These are phyloP conservation scores for Bipolaris zeicola DNA, from an alignment of 2,329 filamentous ascomycete species.

Conservation along the genomic window DNA sequence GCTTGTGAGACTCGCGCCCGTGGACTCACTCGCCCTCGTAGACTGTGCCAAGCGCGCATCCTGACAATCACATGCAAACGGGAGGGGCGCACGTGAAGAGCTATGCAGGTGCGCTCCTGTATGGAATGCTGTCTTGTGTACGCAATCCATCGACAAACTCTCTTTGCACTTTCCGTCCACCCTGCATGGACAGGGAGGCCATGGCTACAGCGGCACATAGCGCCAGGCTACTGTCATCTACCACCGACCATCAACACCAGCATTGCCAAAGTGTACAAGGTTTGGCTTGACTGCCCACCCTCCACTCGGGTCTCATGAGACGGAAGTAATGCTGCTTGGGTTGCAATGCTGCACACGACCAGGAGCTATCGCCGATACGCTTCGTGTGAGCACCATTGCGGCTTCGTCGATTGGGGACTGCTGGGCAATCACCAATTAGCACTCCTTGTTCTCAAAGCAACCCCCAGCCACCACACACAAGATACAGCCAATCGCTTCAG, in stretches of 20 bases:
- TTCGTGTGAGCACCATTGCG: neutral
- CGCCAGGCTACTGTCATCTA: neutral
- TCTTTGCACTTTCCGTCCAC: neutral
- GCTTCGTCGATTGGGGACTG: neutral
- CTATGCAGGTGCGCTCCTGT: neutral
- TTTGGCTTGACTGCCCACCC: neutral
- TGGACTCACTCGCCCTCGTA: neutral
- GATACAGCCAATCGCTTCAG: slow-evolving; percentile 26
- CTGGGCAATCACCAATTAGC: slow-evolving; percentile 13
- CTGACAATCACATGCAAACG: neutral
- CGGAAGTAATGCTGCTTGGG: neutral
- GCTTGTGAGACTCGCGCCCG: neutral
- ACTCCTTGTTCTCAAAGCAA: neutral
- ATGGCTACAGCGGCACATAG: neutral
- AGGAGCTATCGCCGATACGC: neutral
- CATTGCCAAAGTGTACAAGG: neutral
- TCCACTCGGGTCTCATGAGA: neutral
- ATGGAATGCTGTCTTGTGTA: neutral
- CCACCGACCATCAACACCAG: neutral
- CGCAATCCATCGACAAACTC: neutral
- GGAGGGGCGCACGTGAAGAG: neutral
- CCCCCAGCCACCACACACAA: neutral
- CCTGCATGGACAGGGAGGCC: neutral
- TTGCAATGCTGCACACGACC: neutral
- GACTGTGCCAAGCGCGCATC: neutral